Evolutionary conservation across 2,329 filamentous ascomycete genomes (phyloP).

Genomic region (Rhynchosporium agropyri): DNA sequence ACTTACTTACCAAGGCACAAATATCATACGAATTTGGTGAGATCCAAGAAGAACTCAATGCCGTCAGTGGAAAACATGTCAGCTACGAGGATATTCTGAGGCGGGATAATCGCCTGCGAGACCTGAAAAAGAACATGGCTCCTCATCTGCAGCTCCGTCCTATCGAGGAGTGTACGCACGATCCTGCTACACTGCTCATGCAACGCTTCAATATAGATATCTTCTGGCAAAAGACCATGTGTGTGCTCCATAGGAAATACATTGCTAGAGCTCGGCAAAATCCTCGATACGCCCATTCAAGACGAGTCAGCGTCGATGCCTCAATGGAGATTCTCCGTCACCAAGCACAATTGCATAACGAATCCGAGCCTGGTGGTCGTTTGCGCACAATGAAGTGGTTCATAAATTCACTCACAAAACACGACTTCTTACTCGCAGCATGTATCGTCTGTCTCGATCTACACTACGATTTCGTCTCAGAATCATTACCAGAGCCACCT

Average conservation of each 20-base stretch:
- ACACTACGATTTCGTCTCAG: conserved; percentile 62
- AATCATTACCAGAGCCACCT: conserved; percentile 41
- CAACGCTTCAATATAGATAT: conserved; percentile 83
- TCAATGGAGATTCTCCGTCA: conserved; percentile 80
- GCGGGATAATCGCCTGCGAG: conserved; percentile 62
- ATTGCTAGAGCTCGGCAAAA: conserved; percentile 77
- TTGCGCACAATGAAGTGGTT: conserved; percentile 77
- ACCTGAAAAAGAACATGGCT: conserved; percentile 68
- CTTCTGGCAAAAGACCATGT: conserved; percentile 85
- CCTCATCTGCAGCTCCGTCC: conserved; percentile 77
- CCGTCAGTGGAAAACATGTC: conserved; percentile 54
- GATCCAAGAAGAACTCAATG: conserved; percentile 67
- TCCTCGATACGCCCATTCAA: conserved; percentile 79
- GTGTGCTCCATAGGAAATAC: conserved; percentile 86
- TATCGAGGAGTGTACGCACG: conserved; percentile 72
- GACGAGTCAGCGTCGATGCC: conserved; percentile 82
- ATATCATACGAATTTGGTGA: conserved; percentile 70
- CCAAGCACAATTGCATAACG: conserved; percentile 73
- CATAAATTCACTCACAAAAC: conserved; percentile 75
- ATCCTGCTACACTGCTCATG: conserved; percentile 83
- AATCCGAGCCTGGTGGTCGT: conserved; percentile 72
- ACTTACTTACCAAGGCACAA: conserved; percentile 70
- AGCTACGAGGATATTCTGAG: conserved; percentile 67
- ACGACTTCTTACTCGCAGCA: conserved; percentile 83
- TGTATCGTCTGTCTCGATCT: conserved; percentile 85